These are phyloP conservation scores for Curvularia verruculosa DNA, from an alignment of 2,329 filamentous ascomycete genomes.

Conservation along the genomic window DNA sequence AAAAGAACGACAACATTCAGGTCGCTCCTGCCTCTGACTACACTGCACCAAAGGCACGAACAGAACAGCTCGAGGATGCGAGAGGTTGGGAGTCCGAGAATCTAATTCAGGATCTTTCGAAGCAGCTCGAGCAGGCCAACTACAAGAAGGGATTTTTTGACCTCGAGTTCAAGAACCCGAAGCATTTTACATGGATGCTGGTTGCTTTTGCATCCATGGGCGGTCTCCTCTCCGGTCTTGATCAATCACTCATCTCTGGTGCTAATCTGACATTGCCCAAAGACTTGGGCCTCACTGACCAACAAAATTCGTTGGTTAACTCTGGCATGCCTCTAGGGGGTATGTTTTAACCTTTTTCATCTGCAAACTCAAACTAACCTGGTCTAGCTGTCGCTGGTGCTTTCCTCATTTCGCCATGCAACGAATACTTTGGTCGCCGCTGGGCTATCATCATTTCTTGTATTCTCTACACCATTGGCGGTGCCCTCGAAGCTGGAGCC, in stretches of 20 bases:
- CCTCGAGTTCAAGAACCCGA: constrained; percentile 65
- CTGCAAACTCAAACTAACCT: constrained; percentile 8
- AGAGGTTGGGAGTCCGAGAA: constrained; percentile 54
- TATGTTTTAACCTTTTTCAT: constrained; percentile 12
- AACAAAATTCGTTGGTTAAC: constrained; percentile 70
- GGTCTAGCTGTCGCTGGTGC: constrained; percentile 68
- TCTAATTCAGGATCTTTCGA: constrained; percentile 51
- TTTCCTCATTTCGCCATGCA: constrained; percentile 68
- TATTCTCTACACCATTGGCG: constrained; percentile 72
- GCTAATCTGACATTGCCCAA: constrained; percentile 70
- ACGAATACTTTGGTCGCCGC: constrained; percentile 70
- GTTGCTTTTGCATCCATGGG: constrained; percentile 78
- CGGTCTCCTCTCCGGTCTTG: constrained; percentile 72
- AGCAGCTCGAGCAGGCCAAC: constrained; percentile 44
- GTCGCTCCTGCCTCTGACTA: constrained; percentile 29
- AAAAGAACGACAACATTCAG: constrained; percentile 28
- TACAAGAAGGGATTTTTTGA: constrained; percentile 57
- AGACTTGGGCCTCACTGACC: constrained; percentile 60
- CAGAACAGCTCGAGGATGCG: constrained; percentile 42
- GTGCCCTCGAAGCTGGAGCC: constrained; percentile 69
- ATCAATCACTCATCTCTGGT: constrained; percentile 75
- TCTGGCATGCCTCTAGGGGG: constrained; percentile 71
- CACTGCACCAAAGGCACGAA: constrained; percentile 39
- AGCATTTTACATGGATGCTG: constrained; percentile 70
- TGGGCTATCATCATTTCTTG: constrained; percentile 73